These are phyloP conservation scores for Macrotyloma uniflorum DNA, from an alignment of 306 rosid genomes.

Conservation along the genomic window DNA sequence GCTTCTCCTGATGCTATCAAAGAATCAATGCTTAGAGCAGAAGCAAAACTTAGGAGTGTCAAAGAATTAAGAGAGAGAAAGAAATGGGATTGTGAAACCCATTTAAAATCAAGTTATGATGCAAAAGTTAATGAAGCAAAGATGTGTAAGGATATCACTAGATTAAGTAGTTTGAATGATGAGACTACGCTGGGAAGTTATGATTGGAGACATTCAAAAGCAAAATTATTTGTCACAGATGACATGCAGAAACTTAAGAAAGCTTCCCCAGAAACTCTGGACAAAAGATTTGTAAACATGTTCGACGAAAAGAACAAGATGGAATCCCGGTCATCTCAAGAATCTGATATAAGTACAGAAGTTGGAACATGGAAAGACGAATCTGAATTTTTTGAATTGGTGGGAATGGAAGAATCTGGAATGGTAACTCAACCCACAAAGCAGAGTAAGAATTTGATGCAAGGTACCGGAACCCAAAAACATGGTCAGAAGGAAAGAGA, in stretches of 20 bases:
- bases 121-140: background rate
- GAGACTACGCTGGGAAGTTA: background rate
- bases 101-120: background rate
- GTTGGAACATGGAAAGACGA: slow-evolving; percentile 5
- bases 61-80: background rate
- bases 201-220: background rate
- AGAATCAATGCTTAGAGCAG: background rate
- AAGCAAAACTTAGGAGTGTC: background rate
- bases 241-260: background rate
- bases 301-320: background rate
- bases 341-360: background rate
- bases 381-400: slow-evolving; percentile 10
- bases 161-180: background rate
- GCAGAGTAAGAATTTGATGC: background rate
- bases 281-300: background rate
- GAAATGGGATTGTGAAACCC: background rate
- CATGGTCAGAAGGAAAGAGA: background rate
- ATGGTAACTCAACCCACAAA: background rate
- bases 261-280: background rate
- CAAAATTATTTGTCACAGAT: background rate
- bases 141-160: background rate
- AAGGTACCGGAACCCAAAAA: background rate
- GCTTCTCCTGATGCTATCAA: background rate
- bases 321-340: background rate
- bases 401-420: background rate